Conservation (phyloP, 108 stramenopile genomes). For the Asterionellopsis glacialis region DNA sequence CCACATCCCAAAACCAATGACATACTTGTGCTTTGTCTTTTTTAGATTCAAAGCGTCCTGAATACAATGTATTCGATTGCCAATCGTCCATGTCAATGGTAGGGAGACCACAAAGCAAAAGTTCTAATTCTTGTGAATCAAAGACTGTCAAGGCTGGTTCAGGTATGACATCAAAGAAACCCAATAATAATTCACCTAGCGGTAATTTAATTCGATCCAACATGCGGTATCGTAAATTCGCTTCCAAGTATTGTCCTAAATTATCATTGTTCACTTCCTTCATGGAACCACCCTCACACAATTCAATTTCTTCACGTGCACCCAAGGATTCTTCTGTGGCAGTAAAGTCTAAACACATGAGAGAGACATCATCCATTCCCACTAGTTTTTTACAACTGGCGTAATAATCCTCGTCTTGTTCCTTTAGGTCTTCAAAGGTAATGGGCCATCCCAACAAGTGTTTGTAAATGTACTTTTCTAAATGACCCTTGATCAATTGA, state of each 20-base stretch:
- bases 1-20: slow-evolving; percentile 96
- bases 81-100: slow-evolving; percentile 91
- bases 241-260: slow-evolving; percentile 89
- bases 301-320: slow-evolving; percentile 73
- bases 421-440: slow-evolving; percentile 86
- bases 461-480: slow-evolving; percentile 96
- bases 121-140: slow-evolving; percentile 95
- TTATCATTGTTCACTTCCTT: slow-evolving; percentile 92
- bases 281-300: slow-evolving; percentile 81
- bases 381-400: slow-evolving; percentile 59
- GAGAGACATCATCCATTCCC: slow-evolving; percentile 70
- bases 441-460: slow-evolving; percentile 98
- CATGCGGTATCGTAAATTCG: slow-evolving; percentile 82
- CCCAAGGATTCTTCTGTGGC: slow-evolving; percentile 87
- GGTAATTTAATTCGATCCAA: slow-evolving; percentile 85
- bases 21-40: slow-evolving; percentile 55
- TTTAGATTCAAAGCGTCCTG: slow-evolving; percentile 56
- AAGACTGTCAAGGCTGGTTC: slow-evolving; percentile 93
- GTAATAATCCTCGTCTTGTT: slow-evolving; percentile 86
- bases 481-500: slow-evolving; percentile 93
- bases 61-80: slow-evolving; percentile 86
- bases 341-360: slow-evolving; percentile 94
- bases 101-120: slow-evolving; percentile 95
- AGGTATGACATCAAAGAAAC: slow-evolving; percentile 96
- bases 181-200: slow-evolving; percentile 81